Base-by-base conservation (phyloP, 2,329 filamentous ascomycete species). In the Penicillium sp. region DNA sequence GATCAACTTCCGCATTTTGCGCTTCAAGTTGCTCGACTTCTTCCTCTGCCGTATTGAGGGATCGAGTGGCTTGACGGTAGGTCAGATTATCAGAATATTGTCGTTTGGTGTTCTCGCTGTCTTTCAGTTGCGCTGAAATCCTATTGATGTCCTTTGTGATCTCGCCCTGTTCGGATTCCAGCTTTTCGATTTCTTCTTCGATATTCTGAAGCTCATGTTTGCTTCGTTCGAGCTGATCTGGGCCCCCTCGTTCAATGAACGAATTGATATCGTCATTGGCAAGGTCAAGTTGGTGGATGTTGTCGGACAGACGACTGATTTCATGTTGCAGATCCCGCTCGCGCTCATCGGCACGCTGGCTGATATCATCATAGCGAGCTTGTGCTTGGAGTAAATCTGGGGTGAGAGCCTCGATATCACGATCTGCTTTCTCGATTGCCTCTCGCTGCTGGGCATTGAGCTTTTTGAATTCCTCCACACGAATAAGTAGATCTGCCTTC, bases 41-140 rank as follows among this genome's bases (percentile, higher is more conserved):
- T 16, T 73, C 71, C 50, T 83, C 77, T 6, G 97, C 81, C 4
- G 77, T 78, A 40, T 89, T 81, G 2, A 97, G 80, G 36, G 87
- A 81, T 50, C 85, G 83, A 52, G 85, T 79, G 56, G 89, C 88
- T 68, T 88, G 88, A 54, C 94, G 89, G 70, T 92, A 96, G 58
- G 87, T 87, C 48, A 97, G 77, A 65, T 99, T 99, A 70, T 97
- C 92, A 21, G 81, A 81, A 63, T 99, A 96, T 59, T 90, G 92
- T 64, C 90, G 88, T 75, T 92, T 93, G 52, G 87, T 92, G 54
- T 87, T 85, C 59, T 92, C 89, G 53, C 90, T 89, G 66, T 92
- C 90, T 63, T 86, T 85, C 48, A 92, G 82, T 48, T 91, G 87
- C 45, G 89, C 83, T 60, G 88, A 88, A 47, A 96, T 81, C 62